phyloP scores from a whole-genome alignment of 768 basidiomycete genomes.

The Russula brevipes region DNA sequence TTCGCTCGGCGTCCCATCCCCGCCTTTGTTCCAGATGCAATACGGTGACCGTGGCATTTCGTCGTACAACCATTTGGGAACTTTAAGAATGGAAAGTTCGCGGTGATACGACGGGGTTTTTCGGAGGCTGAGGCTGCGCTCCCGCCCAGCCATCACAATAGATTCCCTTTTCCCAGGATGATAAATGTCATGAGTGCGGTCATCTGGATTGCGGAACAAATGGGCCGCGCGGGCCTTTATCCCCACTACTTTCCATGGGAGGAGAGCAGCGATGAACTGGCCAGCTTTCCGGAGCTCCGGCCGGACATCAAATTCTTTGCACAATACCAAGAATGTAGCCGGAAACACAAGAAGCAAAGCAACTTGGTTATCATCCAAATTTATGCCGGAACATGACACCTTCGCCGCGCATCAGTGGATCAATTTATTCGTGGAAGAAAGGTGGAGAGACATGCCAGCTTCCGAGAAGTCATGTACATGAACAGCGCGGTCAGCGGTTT shows the following conservation, averaged over 20 bases:
- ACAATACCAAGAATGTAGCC: conserved; percentile 33
- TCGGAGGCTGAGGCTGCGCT: conserved; percentile 7
- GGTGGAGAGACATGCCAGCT: conserved; percentile 12
- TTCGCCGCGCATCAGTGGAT: conserved; percentile 16
- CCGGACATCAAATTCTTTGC: conserved; percentile 40
- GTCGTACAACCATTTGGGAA: conserved; percentile 21
- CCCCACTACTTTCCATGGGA: conserved; percentile 44
- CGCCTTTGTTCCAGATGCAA: conserved; percentile 22
- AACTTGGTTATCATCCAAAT: conserved; percentile 43
- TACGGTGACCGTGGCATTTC: conserved; percentile 12
- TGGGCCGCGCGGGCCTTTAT: conserved; percentile 30
- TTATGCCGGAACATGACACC: conserved; percentile 38
- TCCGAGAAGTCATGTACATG: conserved; percentile 48
- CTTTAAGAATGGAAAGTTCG: conserved; percentile 16
- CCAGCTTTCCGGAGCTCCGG: conserved; percentile 31
- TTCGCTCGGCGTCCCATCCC: conserved; percentile 11
- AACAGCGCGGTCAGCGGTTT: conserved; percentile 39
- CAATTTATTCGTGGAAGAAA: not conserved
- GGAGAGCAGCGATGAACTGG: conserved; percentile 40
- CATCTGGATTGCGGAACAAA: conserved; percentile 8
- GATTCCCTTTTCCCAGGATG: not conserved
- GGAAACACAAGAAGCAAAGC: conserved; percentile 58
- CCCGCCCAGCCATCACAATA: not conserved
- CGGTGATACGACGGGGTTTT: conserved; percentile 18
- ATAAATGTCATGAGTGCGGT: conserved; percentile 6